Conservation (phyloP, 257 asterid genomes). For the Capsicum baccatum region DNA sequence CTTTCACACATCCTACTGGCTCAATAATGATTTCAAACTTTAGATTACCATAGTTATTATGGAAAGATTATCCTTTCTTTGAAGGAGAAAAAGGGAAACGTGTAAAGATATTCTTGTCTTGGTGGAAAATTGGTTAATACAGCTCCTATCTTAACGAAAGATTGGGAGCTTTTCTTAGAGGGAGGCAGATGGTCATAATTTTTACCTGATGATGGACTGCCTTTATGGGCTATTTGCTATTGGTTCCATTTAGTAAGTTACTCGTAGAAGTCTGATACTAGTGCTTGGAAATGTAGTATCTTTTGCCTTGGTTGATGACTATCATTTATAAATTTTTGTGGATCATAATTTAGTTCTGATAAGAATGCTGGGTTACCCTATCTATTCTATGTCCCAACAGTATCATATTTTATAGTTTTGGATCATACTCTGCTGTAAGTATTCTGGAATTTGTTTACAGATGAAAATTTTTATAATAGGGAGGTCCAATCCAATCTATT, state of each 20-base stretch:
- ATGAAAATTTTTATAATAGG: neutral
- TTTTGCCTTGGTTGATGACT: neutral
- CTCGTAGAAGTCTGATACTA: neutral
- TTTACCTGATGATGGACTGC: constrained; percentile 6
- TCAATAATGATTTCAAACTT: neutral
- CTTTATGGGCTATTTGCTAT: constrained; percentile 11
- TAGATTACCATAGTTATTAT: neutral
- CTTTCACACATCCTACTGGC: neutral
- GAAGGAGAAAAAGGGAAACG: neutral
- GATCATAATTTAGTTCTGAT: constrained; percentile 2
- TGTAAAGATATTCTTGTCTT: neutral
- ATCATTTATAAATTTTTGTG: constrained; percentile 10
- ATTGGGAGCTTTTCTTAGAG: neutral
- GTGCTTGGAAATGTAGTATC: constrained; percentile 20
- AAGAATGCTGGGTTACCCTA: neutral
- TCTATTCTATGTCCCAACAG: neutral
- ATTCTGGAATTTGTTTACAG: neutral
- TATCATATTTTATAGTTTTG: neutral
- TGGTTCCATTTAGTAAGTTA: constrained; percentile 15
- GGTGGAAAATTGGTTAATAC: neutral
- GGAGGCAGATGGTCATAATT: constrained; percentile 12
- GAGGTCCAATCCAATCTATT: neutral
- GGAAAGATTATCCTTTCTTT: neutral
- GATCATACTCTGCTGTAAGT: constrained; percentile 6
- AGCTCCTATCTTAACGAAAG: neutral